phyloP scores from a whole-genome alignment of 192 early-diverging fungal genomes.

The Umbelopsis vinacea region DNA sequence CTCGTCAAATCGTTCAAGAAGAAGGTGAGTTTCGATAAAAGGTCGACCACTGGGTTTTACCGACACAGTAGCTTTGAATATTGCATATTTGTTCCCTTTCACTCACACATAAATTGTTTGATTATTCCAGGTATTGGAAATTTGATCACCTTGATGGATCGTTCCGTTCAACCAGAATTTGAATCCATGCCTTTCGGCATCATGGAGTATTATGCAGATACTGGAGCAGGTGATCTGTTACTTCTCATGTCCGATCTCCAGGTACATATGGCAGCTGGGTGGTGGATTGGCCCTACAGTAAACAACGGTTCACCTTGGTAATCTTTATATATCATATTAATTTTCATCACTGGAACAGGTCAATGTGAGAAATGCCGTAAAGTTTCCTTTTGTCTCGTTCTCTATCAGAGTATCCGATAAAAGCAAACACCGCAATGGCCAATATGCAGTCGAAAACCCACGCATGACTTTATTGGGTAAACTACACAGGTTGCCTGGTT shows the following conservation, averaged over 20 bases:
- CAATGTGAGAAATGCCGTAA: constrained; percentile 15
- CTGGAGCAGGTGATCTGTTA: neutral
- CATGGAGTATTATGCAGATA: constrained; percentile 15
- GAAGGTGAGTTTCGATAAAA: neutral
- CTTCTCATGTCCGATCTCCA: constrained; percentile 6
- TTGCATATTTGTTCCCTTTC: neutral
- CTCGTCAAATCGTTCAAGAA: constrained; percentile 13
- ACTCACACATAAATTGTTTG: neutral
- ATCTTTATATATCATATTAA: too few species aligned
- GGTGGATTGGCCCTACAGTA: neutral
- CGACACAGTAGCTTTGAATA: neutral
- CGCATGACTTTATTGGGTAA: constrained; percentile 2
- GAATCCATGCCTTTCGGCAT: constrained; percentile 6
- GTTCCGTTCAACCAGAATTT: neutral
- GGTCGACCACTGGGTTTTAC: neutral
- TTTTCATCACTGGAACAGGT: neutral
- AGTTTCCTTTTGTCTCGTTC: constrained; percentile 13
- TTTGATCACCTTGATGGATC: neutral
- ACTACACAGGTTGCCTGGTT: neutral
- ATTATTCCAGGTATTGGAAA: neutral
- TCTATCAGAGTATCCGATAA: neutral
- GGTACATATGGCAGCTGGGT: neutral
- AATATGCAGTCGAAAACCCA: constrained; percentile 8
- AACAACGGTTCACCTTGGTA: neutral
- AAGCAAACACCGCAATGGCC: constrained; percentile 16